A percentile compares a stretch with the other conserved stretches of the same genome.
phyloP scores from a whole-genome alignment of 768 basidiomycete genomes.

The Russula sp. region DNA sequence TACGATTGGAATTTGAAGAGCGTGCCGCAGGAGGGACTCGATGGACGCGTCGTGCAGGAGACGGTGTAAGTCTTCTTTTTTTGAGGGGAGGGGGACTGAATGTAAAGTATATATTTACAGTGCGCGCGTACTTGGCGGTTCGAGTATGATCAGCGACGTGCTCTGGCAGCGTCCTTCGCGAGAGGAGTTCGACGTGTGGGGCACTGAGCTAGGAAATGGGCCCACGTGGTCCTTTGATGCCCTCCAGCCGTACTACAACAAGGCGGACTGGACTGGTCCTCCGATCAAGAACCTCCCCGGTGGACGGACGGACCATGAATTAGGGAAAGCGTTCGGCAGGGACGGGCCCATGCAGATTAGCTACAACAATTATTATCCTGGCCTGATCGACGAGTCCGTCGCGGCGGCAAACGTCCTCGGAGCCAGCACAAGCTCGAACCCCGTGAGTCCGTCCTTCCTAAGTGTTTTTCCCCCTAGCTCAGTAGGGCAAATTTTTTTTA shows the following conservation, averaged over 20 bases:
- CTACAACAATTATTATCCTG: constrained; percentile 20
- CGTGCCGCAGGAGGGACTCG: constrained; percentile 17
- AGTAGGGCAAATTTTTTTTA: too few species aligned
- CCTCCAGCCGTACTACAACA: constrained; percentile 17
- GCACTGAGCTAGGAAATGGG: constrained; percentile 16
- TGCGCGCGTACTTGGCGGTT: constrained; percentile 17
- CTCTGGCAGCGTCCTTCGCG: constrained; percentile 21
- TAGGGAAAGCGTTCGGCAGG: constrained; percentile 4
- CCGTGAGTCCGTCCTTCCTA: constrained; percentile 2
- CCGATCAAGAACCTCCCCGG: constrained; percentile 14
- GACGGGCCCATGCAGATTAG: constrained; percentile 18
- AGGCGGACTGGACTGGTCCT: constrained; percentile 19
- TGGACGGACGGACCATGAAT: constrained; percentile 1
- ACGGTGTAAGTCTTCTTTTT: constrained; percentile 12
- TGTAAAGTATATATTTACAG: neutral
- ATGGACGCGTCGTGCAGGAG: constrained; percentile 16
- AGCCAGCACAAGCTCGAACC: constrained; percentile 11
- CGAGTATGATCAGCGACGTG: constrained; percentile 21
- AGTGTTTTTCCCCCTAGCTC: too few species aligned
- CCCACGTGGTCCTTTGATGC: constrained; percentile 16
- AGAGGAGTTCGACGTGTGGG: constrained; percentile 19
- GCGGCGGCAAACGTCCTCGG: constrained; percentile 15
- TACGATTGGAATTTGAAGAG: constrained; percentile 18
- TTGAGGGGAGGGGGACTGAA: too few species aligned
- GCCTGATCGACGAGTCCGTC: constrained; percentile 16